Evolutionary conservation across 768 basidiomycete genomes (phyloP).

Genomic region (Amanita pallidorosea): DNA sequence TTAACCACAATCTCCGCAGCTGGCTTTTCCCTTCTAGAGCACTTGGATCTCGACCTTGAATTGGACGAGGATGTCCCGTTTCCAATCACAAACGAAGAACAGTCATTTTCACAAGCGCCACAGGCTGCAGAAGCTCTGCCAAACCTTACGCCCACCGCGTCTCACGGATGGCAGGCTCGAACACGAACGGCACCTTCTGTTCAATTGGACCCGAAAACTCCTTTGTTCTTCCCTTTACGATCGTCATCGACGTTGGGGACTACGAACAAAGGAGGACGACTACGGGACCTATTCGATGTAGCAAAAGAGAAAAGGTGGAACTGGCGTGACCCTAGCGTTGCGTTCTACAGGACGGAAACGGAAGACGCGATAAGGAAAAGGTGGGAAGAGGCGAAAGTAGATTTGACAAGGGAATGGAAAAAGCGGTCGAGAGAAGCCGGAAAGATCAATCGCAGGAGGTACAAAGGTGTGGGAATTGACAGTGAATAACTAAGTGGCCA

Average conservation of each 20-base stretch:
- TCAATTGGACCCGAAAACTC: slow-evolving; percentile 39
- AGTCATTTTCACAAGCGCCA: slow-evolving; percentile 12
- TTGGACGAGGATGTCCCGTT: slow-evolving; percentile 46
- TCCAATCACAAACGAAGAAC: slow-evolving; percentile 9
- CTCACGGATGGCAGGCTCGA: background rate
- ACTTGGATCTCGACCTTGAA: slow-evolving; percentile 66
- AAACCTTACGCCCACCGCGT: background rate
- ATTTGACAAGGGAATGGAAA: slow-evolving; percentile 72
- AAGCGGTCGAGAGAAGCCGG: slow-evolving; percentile 65
- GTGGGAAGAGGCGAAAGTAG: slow-evolving; percentile 63
- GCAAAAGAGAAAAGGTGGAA: slow-evolving; percentile 38
- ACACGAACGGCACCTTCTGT: slow-evolving; percentile 12
- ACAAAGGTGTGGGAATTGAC: slow-evolving; percentile 27
- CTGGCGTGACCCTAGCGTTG: slow-evolving; percentile 29
- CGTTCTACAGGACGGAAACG: slow-evolving; percentile 39
- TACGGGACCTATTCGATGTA: slow-evolving; percentile 38
- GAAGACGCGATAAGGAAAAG: slow-evolving; percentile 50
- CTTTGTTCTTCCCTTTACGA: slow-evolving; percentile 53
- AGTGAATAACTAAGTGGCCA: slow-evolving; percentile 4
- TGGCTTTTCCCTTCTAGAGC: slow-evolving; percentile 66
- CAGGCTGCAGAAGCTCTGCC: slow-evolving; percentile 7
- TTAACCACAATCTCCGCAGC: slow-evolving; percentile 19
- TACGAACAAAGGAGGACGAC: slow-evolving; percentile 20
- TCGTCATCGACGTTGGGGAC: slow-evolving; percentile 8
- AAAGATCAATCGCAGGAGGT: slow-evolving; percentile 48